Percentiles rank a stretch among this genome's conserved stretches.
These are phyloP conservation scores for Cadophora sp. DNA, from an alignment of 2,329 filamentous ascomycete genomes.

Conservation along the genomic window DNA sequence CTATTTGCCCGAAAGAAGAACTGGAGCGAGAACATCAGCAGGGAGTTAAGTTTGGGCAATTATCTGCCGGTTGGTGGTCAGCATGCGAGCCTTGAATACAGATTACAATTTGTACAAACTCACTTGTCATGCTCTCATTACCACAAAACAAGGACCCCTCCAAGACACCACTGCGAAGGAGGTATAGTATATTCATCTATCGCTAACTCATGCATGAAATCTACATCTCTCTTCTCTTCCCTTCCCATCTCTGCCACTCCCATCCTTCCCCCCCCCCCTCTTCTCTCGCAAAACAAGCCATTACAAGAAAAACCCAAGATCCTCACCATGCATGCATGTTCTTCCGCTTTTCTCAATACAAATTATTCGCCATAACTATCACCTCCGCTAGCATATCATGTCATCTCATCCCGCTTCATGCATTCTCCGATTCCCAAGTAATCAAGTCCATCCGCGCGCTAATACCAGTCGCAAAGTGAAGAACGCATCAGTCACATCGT, in stretches of 20 bases:
- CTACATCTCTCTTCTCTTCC: not conserved
- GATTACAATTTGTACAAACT: not conserved
- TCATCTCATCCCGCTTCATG: not conserved
- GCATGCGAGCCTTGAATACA: not conserved
- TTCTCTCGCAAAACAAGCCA: not conserved
- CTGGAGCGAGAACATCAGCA: not conserved
- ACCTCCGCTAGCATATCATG: not conserved
- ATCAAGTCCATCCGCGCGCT: not conserved
- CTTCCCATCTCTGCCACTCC: too few species aligned
- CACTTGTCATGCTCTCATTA: not conserved
- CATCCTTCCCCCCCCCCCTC: not conserved
- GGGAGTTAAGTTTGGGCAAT: not conserved
- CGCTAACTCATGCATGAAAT: not conserved
- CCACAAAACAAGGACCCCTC: not conserved
- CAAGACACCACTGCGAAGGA: not conserved
- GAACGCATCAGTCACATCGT: too few species aligned
- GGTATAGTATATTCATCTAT: constrained; percentile 7
- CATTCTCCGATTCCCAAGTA: not conserved
- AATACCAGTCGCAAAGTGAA: too few species aligned
- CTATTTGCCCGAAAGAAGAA: not conserved
- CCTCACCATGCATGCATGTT: not conserved
- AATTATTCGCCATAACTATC: constrained; percentile 8
- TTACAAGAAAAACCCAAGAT: not conserved
- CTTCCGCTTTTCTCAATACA: constrained; percentile 1
- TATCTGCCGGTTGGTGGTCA: not conserved